Conservation (phyloP, 345 rosid species). For the Arabidopsis suecica region DNA sequence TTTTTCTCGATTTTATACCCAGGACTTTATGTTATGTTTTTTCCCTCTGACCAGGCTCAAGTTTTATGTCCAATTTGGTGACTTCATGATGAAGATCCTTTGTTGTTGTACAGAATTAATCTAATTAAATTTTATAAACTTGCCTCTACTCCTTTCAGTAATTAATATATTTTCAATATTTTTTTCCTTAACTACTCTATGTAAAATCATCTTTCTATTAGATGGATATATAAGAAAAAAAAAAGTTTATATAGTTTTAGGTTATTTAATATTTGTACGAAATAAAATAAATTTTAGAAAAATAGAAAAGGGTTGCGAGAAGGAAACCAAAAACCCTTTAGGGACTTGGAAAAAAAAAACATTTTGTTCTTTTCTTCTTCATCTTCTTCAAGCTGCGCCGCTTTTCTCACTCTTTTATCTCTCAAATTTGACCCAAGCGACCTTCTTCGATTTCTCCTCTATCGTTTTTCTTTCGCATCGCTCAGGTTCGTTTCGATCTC, state of each 20-base stretch:
- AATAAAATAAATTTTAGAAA: not conserved
- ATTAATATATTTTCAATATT: not conserved
- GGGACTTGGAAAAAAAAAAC: not conserved
- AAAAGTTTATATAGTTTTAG: not conserved
- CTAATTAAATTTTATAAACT: not conserved
- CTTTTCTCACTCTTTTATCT: conserved; percentile 26
- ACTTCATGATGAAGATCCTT: conserved; percentile 14
- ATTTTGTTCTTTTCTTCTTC: not conserved
- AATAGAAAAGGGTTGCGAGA: conserved; percentile 17
- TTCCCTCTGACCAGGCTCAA: not conserved
- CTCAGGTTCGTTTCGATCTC: conserved; percentile 40
- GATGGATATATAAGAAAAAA: not conserved
- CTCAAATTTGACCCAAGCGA: not conserved
- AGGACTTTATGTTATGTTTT: not conserved
- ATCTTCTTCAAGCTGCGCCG: conserved; percentile 33
- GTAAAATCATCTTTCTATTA: not conserved
- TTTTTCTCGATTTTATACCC: conserved; percentile 23
- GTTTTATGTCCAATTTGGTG: not conserved
- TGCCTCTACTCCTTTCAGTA: not conserved
- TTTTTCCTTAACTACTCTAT: not conserved
- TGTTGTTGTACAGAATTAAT: conserved; percentile 22
- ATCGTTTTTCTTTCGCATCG: conserved; percentile 11
- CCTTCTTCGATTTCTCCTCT: conserved; percentile 1
- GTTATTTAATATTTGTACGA: not conserved
- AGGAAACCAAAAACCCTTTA: conserved; percentile 16